These are phyloP conservation scores for Allomyces macrogynus DNA, from an alignment of 192 early-diverging fungal species.

Conservation along the genomic window DNA sequence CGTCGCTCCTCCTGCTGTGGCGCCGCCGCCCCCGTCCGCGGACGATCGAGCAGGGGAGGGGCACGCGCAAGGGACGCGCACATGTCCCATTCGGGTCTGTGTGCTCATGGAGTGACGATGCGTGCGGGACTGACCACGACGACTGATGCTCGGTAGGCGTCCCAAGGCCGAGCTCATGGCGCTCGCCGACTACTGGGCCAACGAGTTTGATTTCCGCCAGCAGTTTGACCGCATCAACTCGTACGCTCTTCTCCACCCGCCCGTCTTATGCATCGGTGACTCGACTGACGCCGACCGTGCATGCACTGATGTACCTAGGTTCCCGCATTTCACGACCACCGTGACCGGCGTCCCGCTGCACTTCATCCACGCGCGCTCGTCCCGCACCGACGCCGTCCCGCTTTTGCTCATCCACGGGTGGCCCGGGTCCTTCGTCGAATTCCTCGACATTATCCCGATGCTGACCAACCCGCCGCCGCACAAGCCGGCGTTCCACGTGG, in stretches of 20 bases:
- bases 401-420: constrained; percentile 42
- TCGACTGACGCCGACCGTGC: constrained; percentile 6
- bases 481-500: constrained; percentile 27
- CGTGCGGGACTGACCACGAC: neutral
- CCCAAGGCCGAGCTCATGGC: neutral
- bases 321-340: constrained; percentile 11
- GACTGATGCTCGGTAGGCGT: neutral
- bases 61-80: no score
- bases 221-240: neutral
- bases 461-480: constrained; percentile 11
- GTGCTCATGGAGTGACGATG: no score
- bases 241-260: neutral
- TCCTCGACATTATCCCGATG: constrained; percentile 26
- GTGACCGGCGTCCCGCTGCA: constrained; percentile 12
- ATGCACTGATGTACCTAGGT: constrained; percentile 11
- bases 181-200: neutral
- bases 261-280: constrained; percentile 10
- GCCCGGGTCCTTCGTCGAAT: constrained; percentile 43
- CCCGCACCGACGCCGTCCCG: constrained; percentile 19
- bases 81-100: no score
- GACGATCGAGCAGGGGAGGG: no score
- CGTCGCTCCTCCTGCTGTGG: no score
- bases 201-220: neutral
- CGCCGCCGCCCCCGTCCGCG: no score
- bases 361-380: constrained; percentile 6